These are phyloP conservation scores for Lobulomyces angularis DNA, from an alignment of 192 early-diverging fungal species.

Conservation along the genomic window DNA sequence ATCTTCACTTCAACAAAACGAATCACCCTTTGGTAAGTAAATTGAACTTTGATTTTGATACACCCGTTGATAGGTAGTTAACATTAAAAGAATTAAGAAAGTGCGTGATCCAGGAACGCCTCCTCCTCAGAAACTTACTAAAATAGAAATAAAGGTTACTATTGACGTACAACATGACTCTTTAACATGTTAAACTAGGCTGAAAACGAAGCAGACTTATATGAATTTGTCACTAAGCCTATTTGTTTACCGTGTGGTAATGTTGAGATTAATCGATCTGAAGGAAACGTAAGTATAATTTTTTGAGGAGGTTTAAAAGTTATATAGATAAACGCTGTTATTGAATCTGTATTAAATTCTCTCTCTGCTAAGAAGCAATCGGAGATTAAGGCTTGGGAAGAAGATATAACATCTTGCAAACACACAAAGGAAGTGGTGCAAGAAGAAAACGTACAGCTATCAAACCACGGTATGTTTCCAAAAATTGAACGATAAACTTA, in stretches of 20 bases:
- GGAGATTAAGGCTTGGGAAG: slow-evolving; percentile 90
- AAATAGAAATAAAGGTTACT: slow-evolving; percentile 83
- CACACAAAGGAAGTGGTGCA: slow-evolving; percentile 68
- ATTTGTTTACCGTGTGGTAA: slow-evolving; percentile 71
- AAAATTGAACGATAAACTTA: slow-evolving; percentile 15
- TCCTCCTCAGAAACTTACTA: slow-evolving; percentile 80
- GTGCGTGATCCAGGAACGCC: slow-evolving; percentile 33
- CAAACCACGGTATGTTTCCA: slow-evolving; percentile 24
- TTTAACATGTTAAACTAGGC: no score
- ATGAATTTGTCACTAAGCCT: slow-evolving; percentile 60
- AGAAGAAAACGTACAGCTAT: slow-evolving; percentile 24
- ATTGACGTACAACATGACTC: no score
- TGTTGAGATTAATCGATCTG: slow-evolving; percentile 43
- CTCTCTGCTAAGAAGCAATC: slow-evolving; percentile 71
- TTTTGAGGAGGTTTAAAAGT: neutral
- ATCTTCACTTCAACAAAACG: slow-evolving; percentile 58
- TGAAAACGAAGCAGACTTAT: slow-evolving; percentile 57
- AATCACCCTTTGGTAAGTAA: slow-evolving; percentile 68
- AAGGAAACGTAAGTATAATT: slow-evolving; percentile 28
- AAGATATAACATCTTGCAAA: slow-evolving; percentile 64
- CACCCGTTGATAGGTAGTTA: no score
- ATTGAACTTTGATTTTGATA: no score
- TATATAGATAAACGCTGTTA: slow-evolving; percentile 40
- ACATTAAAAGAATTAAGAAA: slow-evolving; percentile 61
- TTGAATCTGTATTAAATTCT: slow-evolving; percentile 59